Conservation (phyloP, 768 basidiomycete genomes). For the Tulasnella calospora region DNA sequence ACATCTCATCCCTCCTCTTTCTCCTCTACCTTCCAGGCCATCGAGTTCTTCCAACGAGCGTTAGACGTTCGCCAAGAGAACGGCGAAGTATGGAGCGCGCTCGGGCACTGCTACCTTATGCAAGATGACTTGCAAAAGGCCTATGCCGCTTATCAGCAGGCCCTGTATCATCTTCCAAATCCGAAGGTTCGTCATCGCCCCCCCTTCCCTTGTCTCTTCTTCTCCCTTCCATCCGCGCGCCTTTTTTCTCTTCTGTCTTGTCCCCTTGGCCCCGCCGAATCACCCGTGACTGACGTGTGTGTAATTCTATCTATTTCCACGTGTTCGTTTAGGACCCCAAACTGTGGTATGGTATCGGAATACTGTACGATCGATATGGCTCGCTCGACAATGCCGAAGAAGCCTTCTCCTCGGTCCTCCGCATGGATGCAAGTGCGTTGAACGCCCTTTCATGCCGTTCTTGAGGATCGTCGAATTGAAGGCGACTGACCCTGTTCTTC, state of each 20-base stretch:
- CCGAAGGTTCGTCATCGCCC: no score
- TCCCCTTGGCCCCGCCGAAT: background rate
- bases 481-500: background rate
- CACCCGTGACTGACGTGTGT: background rate
- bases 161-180: constrained; percentile 89
- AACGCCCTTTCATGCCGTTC: no score
- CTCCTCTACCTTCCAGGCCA: constrained; percentile 68
- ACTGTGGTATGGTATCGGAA: constrained; percentile 98
- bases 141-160: constrained; percentile 97
- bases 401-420: no score
- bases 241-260: no score
- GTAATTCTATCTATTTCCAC: constrained; percentile 20
- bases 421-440: no score
- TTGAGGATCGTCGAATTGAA: no score
- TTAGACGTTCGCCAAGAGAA: constrained; percentile 88
- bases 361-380: no score
- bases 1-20: constrained; percentile 15
- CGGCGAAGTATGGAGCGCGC: constrained; percentile 96
- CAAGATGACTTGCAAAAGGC: constrained; percentile 99
- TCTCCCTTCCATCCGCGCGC: background rate
- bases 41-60: constrained; percentile 94
- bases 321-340: constrained; percentile 82
- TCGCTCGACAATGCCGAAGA: no score
- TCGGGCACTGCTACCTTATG: constrained; percentile 98
- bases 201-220: background rate